Conservation (phyloP, 257 asterid species). For the Vinca minor region DNA sequence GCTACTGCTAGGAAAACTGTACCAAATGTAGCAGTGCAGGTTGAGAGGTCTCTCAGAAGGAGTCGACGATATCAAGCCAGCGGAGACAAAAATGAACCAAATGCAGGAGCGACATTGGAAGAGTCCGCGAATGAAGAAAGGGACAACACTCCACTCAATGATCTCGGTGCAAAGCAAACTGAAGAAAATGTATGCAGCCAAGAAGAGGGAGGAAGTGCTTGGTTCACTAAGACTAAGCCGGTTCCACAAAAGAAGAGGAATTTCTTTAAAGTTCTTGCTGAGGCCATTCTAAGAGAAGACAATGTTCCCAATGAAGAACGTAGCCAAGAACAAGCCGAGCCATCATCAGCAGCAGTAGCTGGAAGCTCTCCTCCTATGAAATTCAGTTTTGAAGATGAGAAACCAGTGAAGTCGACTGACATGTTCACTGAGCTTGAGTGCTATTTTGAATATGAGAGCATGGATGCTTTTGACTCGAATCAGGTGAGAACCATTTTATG, state of each 20-base stretch:
- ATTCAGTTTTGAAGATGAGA: conserved; percentile 38
- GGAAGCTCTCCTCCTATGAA: conserved; percentile 22
- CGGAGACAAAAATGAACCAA: no score
- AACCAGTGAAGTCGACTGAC: conserved; percentile 28
- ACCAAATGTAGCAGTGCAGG: no score
- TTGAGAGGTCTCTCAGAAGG: no score
- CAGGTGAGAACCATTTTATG: background rate
- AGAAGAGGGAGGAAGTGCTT: conserved; percentile 9
- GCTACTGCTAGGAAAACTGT: no score
- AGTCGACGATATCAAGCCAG: no score
- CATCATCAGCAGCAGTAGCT: background rate
- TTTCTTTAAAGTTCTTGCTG: conserved; percentile 5
- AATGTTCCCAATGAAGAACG: conserved; percentile 6
- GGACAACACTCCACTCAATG: no score
- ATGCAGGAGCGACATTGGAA: background rate
- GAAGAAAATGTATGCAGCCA: background rate
- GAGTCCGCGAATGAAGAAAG: background rate
- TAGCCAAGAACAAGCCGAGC: background rate
- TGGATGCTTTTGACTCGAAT: background rate
- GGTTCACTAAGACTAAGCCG: background rate
- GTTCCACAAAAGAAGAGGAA: conserved; percentile 3
- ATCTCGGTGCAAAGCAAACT: no score
- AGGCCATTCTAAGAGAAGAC: conserved; percentile 21
- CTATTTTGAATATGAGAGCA: background rate
- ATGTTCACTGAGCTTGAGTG: conserved; percentile 16